These are phyloP conservation scores for Panicum miliaceum DNA, from an alignment of 176 grass and related monocot species.

Conservation along the genomic window DNA sequence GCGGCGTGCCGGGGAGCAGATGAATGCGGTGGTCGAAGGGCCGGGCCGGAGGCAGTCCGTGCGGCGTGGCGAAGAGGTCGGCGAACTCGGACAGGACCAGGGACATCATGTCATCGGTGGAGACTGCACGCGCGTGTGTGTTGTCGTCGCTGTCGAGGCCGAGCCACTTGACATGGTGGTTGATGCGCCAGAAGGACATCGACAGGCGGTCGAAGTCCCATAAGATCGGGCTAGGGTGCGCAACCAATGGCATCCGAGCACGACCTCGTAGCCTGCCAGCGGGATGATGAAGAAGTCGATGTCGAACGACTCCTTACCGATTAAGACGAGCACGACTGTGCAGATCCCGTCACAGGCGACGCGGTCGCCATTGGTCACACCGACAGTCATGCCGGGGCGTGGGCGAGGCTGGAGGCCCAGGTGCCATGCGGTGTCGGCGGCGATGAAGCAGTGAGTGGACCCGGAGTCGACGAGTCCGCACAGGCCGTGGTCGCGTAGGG, in stretches of 20 bases:
- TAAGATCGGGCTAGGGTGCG: neutral
- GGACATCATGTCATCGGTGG: too few species aligned
- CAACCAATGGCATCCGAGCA: neutral
- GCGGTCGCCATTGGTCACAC: neutral
- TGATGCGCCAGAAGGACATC: neutral
- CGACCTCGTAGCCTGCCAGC: neutral
- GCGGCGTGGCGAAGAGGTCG: too few species aligned
- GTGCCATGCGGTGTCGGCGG: accelerated
- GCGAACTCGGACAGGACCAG: too few species aligned
- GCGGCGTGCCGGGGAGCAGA: too few species aligned
- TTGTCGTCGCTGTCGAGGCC: neutral
- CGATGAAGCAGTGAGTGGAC: neutral
- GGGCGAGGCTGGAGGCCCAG: accelerated
- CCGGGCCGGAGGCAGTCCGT: too few species aligned
- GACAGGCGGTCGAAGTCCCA: neutral
- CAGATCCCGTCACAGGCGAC: too few species aligned
- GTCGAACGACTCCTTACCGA: neutral
- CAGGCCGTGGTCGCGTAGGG: accelerated
- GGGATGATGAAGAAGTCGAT: neutral
- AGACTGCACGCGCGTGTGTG: too few species aligned
- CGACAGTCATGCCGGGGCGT: neutral
- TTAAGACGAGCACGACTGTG: neutral
- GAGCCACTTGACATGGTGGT: neutral
- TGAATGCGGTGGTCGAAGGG: too few species aligned
- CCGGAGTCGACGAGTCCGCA: neutral